These are phyloP conservation scores for Sisymbrium altissimum DNA, from an alignment of 345 rosid species.

Conservation along the genomic window DNA sequence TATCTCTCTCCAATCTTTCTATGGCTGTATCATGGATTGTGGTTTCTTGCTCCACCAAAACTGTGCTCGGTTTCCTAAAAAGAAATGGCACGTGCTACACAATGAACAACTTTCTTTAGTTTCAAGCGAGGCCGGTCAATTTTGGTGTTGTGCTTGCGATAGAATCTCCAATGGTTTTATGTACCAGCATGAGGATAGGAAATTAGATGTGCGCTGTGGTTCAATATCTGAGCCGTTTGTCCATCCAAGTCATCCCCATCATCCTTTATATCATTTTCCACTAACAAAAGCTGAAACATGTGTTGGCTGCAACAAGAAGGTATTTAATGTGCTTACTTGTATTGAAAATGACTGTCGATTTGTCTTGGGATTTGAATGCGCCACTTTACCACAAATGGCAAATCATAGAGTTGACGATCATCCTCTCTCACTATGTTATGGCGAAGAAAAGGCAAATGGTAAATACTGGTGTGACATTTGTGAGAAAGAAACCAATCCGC, in stretches of 20 bases:
- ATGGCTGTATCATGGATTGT: too few relatives aligned
- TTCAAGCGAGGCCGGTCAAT: fast-evolving
- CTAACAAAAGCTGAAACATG: too few relatives aligned
- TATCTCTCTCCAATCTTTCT: too few relatives aligned
- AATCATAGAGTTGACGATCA: neutral
- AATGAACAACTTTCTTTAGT: neutral
- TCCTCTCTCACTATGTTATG: neutral
- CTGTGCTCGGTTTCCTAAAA: too few relatives aligned
- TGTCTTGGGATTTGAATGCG: neutral
- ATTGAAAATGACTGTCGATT: neutral
- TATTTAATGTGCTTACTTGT: neutral
- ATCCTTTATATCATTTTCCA: neutral
- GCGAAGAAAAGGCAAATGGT: neutral
- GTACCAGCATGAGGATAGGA: neutral
- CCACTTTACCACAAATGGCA: neutral
- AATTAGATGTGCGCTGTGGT: neutral
- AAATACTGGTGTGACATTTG: neutral
- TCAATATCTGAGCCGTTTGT: constrained; percentile 9
- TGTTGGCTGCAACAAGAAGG: neutral
- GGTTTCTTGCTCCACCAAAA: too few relatives aligned
- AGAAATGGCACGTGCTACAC: neutral
- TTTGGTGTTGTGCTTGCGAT: fast-evolving
- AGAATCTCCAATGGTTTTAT: neutral
- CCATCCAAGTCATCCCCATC: neutral
- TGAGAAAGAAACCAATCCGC: neutral